phyloP scores from a whole-genome alignment of 208 protist genomes.

The Wallacemonas collosoma region DNA sequence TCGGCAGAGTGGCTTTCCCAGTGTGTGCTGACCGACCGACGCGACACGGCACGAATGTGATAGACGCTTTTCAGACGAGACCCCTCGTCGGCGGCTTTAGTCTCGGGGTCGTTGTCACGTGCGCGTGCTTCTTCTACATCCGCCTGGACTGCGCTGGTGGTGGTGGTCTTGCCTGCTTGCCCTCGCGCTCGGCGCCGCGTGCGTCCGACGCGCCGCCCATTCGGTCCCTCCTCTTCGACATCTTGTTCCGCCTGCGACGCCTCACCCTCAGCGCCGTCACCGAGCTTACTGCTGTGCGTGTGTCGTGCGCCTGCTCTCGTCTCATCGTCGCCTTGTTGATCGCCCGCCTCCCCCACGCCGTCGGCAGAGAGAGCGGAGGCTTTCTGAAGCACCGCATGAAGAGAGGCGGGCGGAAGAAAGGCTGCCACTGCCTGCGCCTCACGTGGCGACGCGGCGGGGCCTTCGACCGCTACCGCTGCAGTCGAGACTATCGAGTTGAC shows the following conservation, averaged over 20 bases:
- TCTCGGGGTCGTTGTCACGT: neutral
- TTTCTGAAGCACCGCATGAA: neutral
- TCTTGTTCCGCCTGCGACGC: too few species aligned
- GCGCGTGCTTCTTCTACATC: neutral
- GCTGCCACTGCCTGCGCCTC: conserved; percentile 37
- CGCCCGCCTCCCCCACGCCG: conserved; percentile 26
- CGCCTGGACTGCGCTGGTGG: neutral
- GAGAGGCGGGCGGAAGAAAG: conserved; percentile 47
- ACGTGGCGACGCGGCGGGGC: neutral
- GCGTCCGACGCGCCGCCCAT: too few species aligned
- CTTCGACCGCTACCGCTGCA: neutral
- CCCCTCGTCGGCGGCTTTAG: neutral
- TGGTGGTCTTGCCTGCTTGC: too few species aligned
- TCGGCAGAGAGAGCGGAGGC: conserved; percentile 25
- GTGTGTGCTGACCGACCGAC: conserved; percentile 2
- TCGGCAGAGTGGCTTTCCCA: conserved; percentile 14
- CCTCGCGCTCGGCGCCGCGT: too few species aligned
- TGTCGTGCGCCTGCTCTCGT: too few species aligned
- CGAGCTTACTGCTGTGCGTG: too few species aligned
- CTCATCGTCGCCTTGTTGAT: neutral
- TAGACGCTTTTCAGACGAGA: neutral
- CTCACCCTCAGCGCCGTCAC: too few species aligned
- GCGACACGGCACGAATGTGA: neutral
- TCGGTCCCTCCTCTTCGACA: too few species aligned
- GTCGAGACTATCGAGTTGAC: neutral